Percentiles rank a stretch among this genome's conserved stretches.
phyloP scores from a whole-genome alignment of 2,329 filamentous ascomycete species.

The Parafenestella ontariensis region DNA sequence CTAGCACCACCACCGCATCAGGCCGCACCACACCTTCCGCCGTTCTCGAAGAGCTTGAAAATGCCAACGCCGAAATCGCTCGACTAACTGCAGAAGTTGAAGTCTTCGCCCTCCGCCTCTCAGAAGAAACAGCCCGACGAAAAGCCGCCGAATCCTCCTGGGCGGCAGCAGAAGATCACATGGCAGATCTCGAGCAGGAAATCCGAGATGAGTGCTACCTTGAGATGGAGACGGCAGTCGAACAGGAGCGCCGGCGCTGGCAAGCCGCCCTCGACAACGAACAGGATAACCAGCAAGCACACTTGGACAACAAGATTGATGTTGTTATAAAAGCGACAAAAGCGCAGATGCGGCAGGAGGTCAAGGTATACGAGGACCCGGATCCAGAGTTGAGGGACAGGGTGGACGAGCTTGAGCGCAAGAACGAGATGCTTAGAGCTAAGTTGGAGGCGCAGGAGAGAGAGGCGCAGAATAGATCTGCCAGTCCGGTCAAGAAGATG shows the following conservation, averaged over 20 bases:
- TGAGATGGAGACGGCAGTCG: slow-evolving; percentile 82
- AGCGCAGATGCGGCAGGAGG: slow-evolving; percentile 47
- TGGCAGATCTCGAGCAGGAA: slow-evolving; percentile 80
- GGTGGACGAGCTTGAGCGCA: slow-evolving; percentile 52
- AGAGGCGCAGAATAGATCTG: slow-evolving; percentile 44
- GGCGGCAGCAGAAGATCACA: slow-evolving; percentile 66
- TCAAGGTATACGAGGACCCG: slow-evolving; percentile 53
- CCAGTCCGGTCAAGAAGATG: slow-evolving; percentile 59
- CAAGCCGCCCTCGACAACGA: slow-evolving; percentile 79
- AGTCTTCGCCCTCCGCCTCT: slow-evolving; percentile 71
- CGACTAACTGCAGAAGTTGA: slow-evolving; percentile 81
- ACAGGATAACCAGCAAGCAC: slow-evolving; percentile 77
- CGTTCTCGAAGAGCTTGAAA: slow-evolving; percentile 73
- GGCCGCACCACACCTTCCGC: slow-evolving; percentile 57
- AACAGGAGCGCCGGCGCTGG: slow-evolving; percentile 80
- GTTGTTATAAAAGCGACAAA: slow-evolving; percentile 66
- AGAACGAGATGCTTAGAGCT: slow-evolving; percentile 50
- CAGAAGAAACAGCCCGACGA: slow-evolving; percentile 73
- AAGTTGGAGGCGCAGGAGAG: slow-evolving; percentile 51
- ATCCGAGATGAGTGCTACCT: slow-evolving; percentile 87
- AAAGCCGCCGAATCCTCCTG: slow-evolving; percentile 76
- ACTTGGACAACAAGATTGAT: slow-evolving; percentile 88
- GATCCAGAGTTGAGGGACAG: slow-evolving; percentile 47
- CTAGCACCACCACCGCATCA: slow-evolving; percentile 49
- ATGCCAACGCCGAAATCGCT: slow-evolving; percentile 80